phyloP scores from a whole-genome alignment of 768 basidiomycete species.

The Neoboletus magnificus region DNA sequence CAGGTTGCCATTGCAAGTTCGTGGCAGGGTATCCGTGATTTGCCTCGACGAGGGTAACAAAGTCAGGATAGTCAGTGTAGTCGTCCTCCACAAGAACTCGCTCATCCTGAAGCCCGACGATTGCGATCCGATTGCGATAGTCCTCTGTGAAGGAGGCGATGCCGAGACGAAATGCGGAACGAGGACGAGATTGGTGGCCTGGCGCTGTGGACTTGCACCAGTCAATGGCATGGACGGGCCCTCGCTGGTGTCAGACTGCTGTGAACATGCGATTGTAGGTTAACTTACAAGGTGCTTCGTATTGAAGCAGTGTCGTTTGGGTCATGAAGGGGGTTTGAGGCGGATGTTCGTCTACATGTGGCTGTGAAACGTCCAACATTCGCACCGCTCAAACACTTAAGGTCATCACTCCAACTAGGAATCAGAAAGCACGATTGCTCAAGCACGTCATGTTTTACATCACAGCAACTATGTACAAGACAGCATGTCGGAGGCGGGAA shows the following conservation, averaged over 20 bases:
- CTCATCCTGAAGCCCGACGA: conserved; percentile 80
- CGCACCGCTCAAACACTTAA: too few species aligned
- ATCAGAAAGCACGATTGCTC: conserved; percentile 12
- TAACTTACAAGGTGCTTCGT: conserved; percentile 80
- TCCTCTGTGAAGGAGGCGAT: conserved; percentile 85
- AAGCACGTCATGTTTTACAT: conserved; percentile 24
- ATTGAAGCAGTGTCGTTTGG: conserved; percentile 71
- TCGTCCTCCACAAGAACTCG: conserved; percentile 85
- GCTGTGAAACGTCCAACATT: conserved; percentile 12
- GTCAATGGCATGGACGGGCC: conserved; percentile 83
- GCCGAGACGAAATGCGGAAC: conserved; percentile 79
- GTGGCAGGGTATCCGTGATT: conserved; percentile 93
- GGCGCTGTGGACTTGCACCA: conserved; percentile 84
- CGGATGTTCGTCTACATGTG: conserved; percentile 18
- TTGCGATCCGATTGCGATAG: conserved; percentile 75
- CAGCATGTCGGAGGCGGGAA: conserved; percentile 21
- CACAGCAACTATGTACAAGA: conserved; percentile 28
- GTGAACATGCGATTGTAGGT: neutral
- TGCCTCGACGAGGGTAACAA: conserved; percentile 79
- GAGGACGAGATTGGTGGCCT: conserved; percentile 67
- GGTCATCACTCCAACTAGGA: neutral
- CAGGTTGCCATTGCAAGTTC: conserved; percentile 90
- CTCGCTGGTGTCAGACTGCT: conserved; percentile 38
- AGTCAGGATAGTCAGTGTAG: conserved; percentile 80
- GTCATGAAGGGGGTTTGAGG: conserved; percentile 43